Conservation (phyloP, 2,329 filamentous ascomycete species). For the Diaporthe aspalathi region DNA sequence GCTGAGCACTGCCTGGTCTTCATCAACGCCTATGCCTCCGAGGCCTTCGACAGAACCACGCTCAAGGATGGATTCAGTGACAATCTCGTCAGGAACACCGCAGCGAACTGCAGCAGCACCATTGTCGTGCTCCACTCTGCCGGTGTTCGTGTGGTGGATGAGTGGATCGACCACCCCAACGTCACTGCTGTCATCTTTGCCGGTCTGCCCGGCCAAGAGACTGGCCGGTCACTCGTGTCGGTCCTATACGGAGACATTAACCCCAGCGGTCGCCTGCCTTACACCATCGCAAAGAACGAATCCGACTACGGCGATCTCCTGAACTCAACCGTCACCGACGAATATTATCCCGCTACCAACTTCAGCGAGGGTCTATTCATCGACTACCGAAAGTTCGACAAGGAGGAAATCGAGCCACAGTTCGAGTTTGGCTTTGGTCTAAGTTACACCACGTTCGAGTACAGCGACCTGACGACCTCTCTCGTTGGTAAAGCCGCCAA, state of each 20-base stretch:
- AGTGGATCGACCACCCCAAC: constrained; percentile 71
- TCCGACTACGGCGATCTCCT: constrained; percentile 65
- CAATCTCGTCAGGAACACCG: constrained; percentile 66
- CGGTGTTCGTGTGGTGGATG: constrained; percentile 69
- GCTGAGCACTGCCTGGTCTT: constrained; percentile 68
- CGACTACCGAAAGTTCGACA: constrained; percentile 67
- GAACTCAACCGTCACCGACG: constrained; percentile 56
- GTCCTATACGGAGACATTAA: constrained; percentile 68
- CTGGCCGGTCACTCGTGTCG: constrained; percentile 64
- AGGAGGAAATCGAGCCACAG: constrained; percentile 58
- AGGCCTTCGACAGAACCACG: constrained; percentile 73
- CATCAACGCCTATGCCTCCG: constrained; percentile 76
- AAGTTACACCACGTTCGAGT: constrained; percentile 65
- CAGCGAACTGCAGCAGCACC: constrained; percentile 69
- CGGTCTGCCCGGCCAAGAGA: constrained; percentile 73
- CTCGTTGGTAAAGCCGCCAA: constrained; percentile 56
- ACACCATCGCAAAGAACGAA: constrained; percentile 68
- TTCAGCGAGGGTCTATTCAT: constrained; percentile 64
- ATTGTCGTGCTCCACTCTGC: constrained; percentile 75
- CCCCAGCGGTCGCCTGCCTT: constrained; percentile 69
- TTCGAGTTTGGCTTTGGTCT: constrained; percentile 69
- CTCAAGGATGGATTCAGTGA: constrained; percentile 76
- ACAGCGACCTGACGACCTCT: constrained; percentile 53
- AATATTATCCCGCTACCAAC: constrained; percentile 63
- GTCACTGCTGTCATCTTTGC: constrained; percentile 73